Percentiles rank a stretch among this genome's conserved stretches.
These are phyloP conservation scores for Macroventuria anomochaeta DNA, from an alignment of 2,329 filamentous ascomycete species.

Conservation along the genomic window DNA sequence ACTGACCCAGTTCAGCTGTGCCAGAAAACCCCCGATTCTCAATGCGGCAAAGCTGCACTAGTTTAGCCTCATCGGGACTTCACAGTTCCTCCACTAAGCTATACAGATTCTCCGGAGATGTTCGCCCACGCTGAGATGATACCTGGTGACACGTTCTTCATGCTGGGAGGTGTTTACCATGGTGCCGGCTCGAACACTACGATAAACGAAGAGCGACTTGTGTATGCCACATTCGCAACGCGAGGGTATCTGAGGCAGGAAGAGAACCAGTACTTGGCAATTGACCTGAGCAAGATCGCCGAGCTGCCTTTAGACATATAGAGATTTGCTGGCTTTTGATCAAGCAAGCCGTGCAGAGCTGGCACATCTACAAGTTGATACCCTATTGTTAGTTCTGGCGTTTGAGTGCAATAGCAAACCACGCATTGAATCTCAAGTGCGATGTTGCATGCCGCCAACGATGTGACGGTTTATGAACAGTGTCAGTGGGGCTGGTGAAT, in stretches of 20 bases:
- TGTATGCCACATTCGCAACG: constrained; percentile 45
- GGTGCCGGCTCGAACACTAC: constrained; percentile 46
- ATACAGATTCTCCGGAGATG: constrained; percentile 25
- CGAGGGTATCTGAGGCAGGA: constrained; percentile 48
- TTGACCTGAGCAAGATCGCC: constrained; percentile 29
- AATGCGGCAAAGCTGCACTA: background rate
- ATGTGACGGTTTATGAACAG: background rate
- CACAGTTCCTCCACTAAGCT: constrained; percentile 22
- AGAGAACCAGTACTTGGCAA: constrained; percentile 50
- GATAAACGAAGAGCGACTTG: constrained; percentile 39
- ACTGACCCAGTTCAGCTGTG: background rate
- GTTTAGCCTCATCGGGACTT: constrained; percentile 25
- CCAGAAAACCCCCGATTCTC: background rate
- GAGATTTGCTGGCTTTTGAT: constrained; percentile 26
- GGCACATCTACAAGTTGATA: background rate
- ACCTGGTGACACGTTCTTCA: constrained; percentile 48
- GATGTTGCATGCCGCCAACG: background rate
- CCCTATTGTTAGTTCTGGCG: background rate
- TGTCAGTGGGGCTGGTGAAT: constrained; percentile 4
- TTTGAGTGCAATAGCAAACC: too few relatives aligned
- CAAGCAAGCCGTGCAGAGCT: constrained; percentile 26
- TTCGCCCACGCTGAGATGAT: constrained; percentile 39
- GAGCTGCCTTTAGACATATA: constrained; percentile 21
- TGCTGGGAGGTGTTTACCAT: constrained; percentile 46
- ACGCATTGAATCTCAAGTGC: too few relatives aligned